A percentile compares a stretch with the other conserved stretches of the same genome.
Conservation (phyloP, 2,329 filamentous ascomycete species). For the Thermomyces lanuginosus region DNA sequence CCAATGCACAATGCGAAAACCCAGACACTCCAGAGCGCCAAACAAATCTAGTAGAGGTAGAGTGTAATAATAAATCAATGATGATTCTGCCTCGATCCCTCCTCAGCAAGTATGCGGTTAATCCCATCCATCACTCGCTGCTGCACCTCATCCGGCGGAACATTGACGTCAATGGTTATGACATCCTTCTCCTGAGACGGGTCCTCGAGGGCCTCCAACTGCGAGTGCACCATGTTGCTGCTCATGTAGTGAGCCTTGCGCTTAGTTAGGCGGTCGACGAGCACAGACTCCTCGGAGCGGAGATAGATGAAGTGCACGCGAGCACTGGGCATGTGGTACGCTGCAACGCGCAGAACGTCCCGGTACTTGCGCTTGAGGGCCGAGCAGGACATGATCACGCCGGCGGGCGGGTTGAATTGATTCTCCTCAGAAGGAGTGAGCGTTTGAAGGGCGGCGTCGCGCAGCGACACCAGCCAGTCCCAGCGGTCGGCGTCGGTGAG, state of each 20-base stretch:
- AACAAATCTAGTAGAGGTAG: too few species aligned
- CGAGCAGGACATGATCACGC: constrained; percentile 92
- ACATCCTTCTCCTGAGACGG: constrained; percentile 61
- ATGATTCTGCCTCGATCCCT: too few species aligned
- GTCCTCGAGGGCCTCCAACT: constrained; percentile 74
- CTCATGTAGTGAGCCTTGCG: constrained; percentile 91
- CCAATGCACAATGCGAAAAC: too few species aligned
- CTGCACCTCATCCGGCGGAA: constrained; percentile 41
- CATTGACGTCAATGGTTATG: constrained; percentile 48
- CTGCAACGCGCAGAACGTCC: constrained; percentile 70
- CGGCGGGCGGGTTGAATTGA: constrained; percentile 38
- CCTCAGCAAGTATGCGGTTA: constrained; percentile 38
- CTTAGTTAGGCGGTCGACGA: constrained; percentile 57
- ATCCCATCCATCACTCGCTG: constrained; percentile 41
- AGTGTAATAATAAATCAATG: too few species aligned
- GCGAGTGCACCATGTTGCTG: constrained; percentile 82
- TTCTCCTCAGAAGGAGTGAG: constrained; percentile 23
- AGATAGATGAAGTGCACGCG: constrained; percentile 88
- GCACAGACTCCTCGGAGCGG: constrained; percentile 55
- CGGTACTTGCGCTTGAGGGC: constrained; percentile 95
- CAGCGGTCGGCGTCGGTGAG: constrained; percentile 87
- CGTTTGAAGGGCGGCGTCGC: constrained; percentile 43
- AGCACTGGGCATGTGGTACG: constrained; percentile 57
- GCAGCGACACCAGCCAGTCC: constrained; percentile 81
- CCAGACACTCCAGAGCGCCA: too few species aligned